phyloP scores from a whole-genome alignment of 2,329 filamentous ascomycete species.

The Plectosphaerella plurivora region DNA sequence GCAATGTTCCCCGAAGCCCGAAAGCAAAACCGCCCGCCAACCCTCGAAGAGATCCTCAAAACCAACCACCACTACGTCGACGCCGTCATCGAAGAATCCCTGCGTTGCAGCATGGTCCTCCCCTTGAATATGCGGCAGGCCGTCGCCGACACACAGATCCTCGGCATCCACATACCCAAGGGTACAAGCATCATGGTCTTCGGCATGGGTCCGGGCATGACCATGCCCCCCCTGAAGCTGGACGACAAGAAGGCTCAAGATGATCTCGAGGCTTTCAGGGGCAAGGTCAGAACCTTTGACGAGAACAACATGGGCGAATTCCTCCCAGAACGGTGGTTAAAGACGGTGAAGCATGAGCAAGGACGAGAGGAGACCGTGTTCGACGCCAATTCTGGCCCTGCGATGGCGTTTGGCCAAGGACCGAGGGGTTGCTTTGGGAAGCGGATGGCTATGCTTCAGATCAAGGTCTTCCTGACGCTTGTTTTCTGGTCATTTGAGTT shows the following conservation, averaged over 20 bases:
- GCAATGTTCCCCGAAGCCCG: conserved; percentile 14
- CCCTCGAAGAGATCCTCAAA: conserved; percentile 14
- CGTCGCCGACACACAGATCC: neutral
- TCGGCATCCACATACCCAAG: neutral
- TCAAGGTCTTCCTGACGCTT: conserved; percentile 17
- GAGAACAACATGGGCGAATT: conserved; percentile 7
- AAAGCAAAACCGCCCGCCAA: conserved; percentile 14
- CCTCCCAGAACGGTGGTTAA: conserved; percentile 16
- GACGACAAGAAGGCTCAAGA: neutral
- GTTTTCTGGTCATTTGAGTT: conserved; percentile 23
- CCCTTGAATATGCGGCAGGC: neutral
- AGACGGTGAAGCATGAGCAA: neutral
- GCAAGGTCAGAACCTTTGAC: neutral
- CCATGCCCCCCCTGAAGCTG: neutral
- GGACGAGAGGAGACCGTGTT: conserved; percentile 7
- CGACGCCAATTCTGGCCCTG: conserved; percentile 17
- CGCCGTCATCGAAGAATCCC: conserved; percentile 24
- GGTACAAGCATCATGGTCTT: neutral
- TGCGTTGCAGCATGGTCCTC: conserved; percentile 11
- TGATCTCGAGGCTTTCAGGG: neutral
- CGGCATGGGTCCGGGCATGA: neutral
- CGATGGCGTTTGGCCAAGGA: conserved; percentile 17
- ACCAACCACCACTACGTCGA: conserved; percentile 21
- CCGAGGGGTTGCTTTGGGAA: conserved; percentile 20
- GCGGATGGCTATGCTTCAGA: conserved; percentile 21